phyloP scores from a whole-genome alignment of 2,329 filamentous ascomycete species.

The Thielaviopsis populi region DNA sequence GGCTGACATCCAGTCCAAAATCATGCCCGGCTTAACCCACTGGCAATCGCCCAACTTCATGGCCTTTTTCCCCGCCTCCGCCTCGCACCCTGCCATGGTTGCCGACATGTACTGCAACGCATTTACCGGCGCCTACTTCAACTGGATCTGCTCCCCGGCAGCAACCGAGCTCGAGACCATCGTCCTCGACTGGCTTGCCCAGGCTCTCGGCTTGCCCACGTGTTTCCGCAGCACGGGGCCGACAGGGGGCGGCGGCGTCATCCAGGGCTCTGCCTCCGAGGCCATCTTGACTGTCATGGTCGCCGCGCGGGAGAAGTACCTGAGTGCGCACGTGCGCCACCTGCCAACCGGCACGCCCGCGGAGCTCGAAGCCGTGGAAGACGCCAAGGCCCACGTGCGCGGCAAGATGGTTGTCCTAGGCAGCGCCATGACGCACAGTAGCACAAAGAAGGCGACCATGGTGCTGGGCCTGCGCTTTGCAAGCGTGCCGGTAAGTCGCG shows the following conservation, averaged over 20 bases:
- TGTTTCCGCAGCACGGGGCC: constrained; percentile 50
- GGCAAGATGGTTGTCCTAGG: constrained; percentile 58
- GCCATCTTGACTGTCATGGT: constrained; percentile 76
- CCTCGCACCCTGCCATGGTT: constrained; percentile 70
- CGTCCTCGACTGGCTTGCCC: constrained; percentile 80
- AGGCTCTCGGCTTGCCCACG: constrained; percentile 55
- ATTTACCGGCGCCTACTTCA: constrained; percentile 84
- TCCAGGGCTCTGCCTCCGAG: constrained; percentile 82
- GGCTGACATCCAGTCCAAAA: constrained; percentile 67
- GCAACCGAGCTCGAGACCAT: constrained; percentile 89
- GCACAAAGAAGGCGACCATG: constrained; percentile 73
- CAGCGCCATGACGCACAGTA: constrained; percentile 66
- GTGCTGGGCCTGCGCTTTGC: constrained; percentile 75
- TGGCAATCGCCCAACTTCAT: constrained; percentile 94
- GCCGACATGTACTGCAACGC: constrained; percentile 85
- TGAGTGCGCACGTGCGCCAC: constrained; percentile 43
- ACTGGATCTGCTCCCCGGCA: constrained; percentile 89
- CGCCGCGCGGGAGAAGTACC: constrained; percentile 67
- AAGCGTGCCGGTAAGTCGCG: constrained; percentile 46
- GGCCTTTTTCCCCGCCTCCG: constrained; percentile 80
- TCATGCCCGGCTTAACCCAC: constrained; percentile 84
- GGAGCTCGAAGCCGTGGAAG: constrained; percentile 30
- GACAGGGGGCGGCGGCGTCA: constrained; percentile 68
- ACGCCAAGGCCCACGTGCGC: constrained; percentile 52
- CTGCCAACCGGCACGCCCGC: constrained; percentile 26